phyloP scores from a whole-genome alignment of 2,329 filamentous ascomycete genomes.

The Diaporthe humulicola region DNA sequence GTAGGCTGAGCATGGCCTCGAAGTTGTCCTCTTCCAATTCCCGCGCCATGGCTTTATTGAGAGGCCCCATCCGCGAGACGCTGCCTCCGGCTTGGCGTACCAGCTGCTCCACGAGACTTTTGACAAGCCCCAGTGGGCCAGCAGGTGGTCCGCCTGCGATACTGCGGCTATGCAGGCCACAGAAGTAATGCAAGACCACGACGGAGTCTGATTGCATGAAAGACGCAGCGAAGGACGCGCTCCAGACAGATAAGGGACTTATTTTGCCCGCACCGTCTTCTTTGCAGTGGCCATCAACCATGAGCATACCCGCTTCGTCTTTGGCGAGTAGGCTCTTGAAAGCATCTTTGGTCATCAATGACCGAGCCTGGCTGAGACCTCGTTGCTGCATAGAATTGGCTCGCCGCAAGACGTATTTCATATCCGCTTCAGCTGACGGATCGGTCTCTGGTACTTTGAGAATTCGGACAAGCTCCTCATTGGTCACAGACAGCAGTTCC shows the following conservation, averaged over 20 bases:
- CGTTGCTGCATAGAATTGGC: background rate
- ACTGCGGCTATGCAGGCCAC: background rate
- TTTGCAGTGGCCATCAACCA: background rate
- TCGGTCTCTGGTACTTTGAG: background rate
- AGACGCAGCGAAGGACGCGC: background rate
- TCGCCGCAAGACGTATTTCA: background rate
- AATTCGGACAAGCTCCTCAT: background rate
- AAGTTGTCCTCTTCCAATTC: background rate
- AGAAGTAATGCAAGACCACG: background rate
- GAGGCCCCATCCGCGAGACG: background rate
- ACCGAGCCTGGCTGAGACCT: background rate
- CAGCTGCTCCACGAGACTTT: background rate
- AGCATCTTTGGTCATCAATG: background rate
- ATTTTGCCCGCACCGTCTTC: background rate
- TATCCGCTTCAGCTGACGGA: background rate
- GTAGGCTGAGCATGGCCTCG: background rate
- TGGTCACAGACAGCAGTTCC: background rate
- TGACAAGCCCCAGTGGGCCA: background rate
- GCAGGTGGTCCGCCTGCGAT: background rate
- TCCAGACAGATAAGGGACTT: background rate
- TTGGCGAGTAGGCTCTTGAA: background rate
- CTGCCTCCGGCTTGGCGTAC: background rate
- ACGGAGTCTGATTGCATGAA: background rate
- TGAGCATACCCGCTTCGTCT: background rate
- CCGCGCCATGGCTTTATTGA: background rate